These are phyloP conservation scores for Fusarium hostae DNA, from an alignment of 2,329 filamentous ascomycete genomes.

Conservation along the genomic window DNA sequence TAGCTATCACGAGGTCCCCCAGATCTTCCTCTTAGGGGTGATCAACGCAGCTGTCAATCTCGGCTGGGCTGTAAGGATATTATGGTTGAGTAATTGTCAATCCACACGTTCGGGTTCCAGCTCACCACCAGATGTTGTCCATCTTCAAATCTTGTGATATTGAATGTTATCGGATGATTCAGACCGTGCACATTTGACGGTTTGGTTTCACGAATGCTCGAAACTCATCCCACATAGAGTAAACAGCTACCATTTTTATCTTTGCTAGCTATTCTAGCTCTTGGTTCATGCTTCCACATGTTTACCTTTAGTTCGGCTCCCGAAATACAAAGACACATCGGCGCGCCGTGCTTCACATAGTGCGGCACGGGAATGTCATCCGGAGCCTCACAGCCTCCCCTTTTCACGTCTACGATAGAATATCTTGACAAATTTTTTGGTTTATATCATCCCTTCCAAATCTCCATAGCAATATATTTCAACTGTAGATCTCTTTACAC, in stretches of 20 bases:
- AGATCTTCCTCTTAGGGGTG: conserved; percentile 15
- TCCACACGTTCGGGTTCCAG: background rate
- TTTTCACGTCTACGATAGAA: background rate
- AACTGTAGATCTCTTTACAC: conserved; percentile 20
- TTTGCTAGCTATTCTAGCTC: background rate
- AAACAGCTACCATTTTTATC: background rate
- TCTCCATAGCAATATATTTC: conserved; percentile 3
- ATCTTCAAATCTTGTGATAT: background rate
- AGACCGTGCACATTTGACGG: conserved; percentile 19
- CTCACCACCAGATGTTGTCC: background rate
- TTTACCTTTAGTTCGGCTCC: background rate
- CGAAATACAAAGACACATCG: conserved; percentile 1
- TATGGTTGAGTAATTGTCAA: background rate
- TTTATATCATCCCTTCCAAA: conserved; percentile 1
- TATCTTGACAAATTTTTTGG: background rate
- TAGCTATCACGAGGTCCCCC: conserved; percentile 16
- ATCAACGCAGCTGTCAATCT: conserved; percentile 26
- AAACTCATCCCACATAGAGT: conserved; percentile 6
- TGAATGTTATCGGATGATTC: conserved; percentile 9
- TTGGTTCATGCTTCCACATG: background rate
- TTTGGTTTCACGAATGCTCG: conserved; percentile 33
- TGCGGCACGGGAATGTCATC: conserved; percentile 18
- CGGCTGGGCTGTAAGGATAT: conserved; percentile 7
- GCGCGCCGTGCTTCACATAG: conserved; percentile 24
- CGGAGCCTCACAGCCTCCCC: conserved; percentile 19